Evolutionary conservation across 1,284 basidiomycete genomes (phyloP).

Genomic region (Sporisorium sorghi): DNA sequence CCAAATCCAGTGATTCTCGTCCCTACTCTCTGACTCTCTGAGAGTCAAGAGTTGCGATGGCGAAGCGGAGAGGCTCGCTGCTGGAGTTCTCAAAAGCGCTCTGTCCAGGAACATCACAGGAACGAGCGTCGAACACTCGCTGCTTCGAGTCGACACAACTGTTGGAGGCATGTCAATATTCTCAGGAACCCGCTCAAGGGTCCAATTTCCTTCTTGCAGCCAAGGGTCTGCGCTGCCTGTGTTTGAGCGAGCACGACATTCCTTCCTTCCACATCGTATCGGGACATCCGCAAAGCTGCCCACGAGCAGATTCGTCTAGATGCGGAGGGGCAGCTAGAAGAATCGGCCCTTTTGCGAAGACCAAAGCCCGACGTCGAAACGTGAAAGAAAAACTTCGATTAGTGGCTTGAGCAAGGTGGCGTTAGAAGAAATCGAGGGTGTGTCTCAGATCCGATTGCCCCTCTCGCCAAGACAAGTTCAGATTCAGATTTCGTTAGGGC

Average conservation of each 20-base stretch:
- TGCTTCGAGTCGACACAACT: background rate
- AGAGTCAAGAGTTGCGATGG: background rate
- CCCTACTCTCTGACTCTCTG: no score
- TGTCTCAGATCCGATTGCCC: conserved; percentile 14
- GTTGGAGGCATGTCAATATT: background rate
- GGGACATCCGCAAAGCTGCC: background rate
- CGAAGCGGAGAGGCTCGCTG: background rate
- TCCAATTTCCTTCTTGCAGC: background rate
- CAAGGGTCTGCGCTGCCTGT: no score
- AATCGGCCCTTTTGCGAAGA: background rate
- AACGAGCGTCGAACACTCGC: background rate
- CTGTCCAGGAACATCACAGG: conserved; percentile 1
- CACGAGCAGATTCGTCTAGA: background rate
- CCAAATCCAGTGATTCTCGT: no score
- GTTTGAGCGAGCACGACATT: background rate
- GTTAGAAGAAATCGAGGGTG: conserved; percentile 11
- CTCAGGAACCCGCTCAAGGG: background rate
- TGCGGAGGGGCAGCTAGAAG: background rate
- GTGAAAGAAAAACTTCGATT: background rate
- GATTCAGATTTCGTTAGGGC: background rate
- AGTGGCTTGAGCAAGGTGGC: background rate
- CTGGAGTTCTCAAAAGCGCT: background rate
- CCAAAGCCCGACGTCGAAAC: background rate
- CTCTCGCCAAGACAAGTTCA: conserved; percentile 4
- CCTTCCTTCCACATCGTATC: background rate